Base-by-base conservation (phyloP, 306 rosid species). In the Sphenostylis stenocarpa region DNA sequence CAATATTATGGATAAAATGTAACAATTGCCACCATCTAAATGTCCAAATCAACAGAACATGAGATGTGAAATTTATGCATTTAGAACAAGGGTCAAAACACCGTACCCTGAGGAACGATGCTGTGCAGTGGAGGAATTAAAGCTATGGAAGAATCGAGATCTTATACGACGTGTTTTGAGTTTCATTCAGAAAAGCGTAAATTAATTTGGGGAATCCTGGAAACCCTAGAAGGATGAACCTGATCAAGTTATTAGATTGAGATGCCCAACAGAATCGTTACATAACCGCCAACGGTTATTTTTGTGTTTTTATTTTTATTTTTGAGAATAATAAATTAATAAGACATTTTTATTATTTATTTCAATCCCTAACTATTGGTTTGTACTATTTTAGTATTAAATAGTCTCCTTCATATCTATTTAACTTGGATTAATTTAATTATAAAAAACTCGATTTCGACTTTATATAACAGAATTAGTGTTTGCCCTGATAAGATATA, bases 181-280 rank as follows among this genome's bases (percentile, higher is more conserved):
- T 44, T 34, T 43, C 62, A 70, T 34, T 78, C 23, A 19, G 47
- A 61, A 51, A 79, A 11, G 19, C n/a, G 7, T 71, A 62, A 51
- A 61, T 61, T 70, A 66, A 21, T 21, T 48, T 70, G 55, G 65
- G 20, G 41, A 34, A 45, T 26, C 14, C n/a, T 24, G 78, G 43
- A 79, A 71, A 79, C 73, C 78, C 67, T 51, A 39, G 48, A 63
- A 51, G 33, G 73, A 79, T 48, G 73, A 71, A 71, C 11, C 36
- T 48, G 65, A 23, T 44, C 15, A 28, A 39, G 65, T 51, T 17
- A 7, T 38, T 61, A 12, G 31, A 45, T 78, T 69, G 44, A 44
- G 69, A 41, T 16, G 26, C 29, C 28, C 70, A 70, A 49, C 66
- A 49, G 31, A 63, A 71, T 53, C 38, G 68, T 41, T 51, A 33